Evolutionary conservation across 768 basidiomycete species (phyloP), one percentile per base, ranked within the genome.

Genomic region (Kwoniella sp.): DNA sequence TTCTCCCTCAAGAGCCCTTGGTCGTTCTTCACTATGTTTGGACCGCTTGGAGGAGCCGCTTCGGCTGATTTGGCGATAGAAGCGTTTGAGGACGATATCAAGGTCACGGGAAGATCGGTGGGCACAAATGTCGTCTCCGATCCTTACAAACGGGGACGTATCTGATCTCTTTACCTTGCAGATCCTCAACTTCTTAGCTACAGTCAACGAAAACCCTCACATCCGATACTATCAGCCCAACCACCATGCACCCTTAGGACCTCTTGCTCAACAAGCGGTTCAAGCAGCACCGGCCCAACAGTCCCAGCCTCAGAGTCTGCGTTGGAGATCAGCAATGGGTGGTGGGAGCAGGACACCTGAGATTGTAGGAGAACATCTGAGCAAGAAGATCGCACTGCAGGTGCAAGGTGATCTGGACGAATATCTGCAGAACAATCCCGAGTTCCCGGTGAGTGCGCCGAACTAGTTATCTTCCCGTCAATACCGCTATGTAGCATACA

Each of bases 181-280:
- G 93, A 89, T 99, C 69, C 81, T 92, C 28, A 96, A 97, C 73
- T 82, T 94, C 2, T 92, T 93, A 79, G 89, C 96, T 17, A 87
- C 91, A 0, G 82, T 98, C 29, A 90, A 92, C 73, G 96, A 99
- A 78, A 91, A 89, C 74, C 96, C 96, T 0, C 89, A 86, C 77
- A 89, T 98, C 70, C 89, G 95, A 31, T 98, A 95, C 82, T 97
- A 96, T 78, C 82, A 90, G 58, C 92, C 95, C 4, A 82, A 87
- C 13, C 86, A 90, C 67, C 92, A 93, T 73, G 84, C 84, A 1
- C 94, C 93, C 0, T 84, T 97, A 15, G 92, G 93, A 15, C 86
- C 93, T 2, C 86, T 97, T 59, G 88, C 89, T 26, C 61, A 89
- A 88, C 1, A 58, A 67, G 55, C 25, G 52, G 37, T 50, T 68